These are phyloP conservation scores for Nepenthes mirabilis DNA, from an alignment of 148 eudicot genomes.

Conservation along the genomic window DNA sequence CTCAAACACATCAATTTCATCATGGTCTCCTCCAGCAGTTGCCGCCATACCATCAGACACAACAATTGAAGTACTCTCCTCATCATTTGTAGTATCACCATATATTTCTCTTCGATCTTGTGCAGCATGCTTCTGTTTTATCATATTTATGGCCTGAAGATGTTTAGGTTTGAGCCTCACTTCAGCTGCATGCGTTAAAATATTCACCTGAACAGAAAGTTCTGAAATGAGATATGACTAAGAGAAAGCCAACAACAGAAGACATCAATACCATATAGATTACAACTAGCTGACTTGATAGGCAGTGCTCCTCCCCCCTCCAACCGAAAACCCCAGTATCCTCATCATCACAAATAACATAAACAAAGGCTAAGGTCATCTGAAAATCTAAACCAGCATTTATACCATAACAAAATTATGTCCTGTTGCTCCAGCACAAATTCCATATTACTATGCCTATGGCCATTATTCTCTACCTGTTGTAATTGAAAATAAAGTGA, in stretches of 20 bases:
- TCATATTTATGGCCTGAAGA: conserved; percentile 9
- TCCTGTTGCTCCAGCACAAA: too few species aligned
- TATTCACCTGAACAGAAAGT: conserved; percentile 38
- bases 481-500: too few species aligned
- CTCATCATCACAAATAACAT: background rate
- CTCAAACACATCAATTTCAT: background rate
- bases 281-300: too few species aligned
- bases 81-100: conserved; percentile 4
- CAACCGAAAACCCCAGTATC: too few species aligned
- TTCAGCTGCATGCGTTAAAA: conserved; percentile 55
- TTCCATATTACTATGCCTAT: too few species aligned
- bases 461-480: too few species aligned
- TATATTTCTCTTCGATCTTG: conserved; percentile 33
- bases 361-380: background rate
- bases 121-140: conserved; percentile 20
- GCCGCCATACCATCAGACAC: background rate
- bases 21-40: background rate
- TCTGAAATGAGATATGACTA: background rate
- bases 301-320: too few species aligned
- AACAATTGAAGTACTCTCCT: background rate
- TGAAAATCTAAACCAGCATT: too few species aligned
- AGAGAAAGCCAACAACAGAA: background rate
- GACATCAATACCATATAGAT: background rate
- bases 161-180: conserved; percentile 8
- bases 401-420: too few species aligned